These are phyloP conservation scores for Chalaropsis thielavioides DNA, from an alignment of 2,329 filamentous ascomycete genomes.

Conservation along the genomic window DNA sequence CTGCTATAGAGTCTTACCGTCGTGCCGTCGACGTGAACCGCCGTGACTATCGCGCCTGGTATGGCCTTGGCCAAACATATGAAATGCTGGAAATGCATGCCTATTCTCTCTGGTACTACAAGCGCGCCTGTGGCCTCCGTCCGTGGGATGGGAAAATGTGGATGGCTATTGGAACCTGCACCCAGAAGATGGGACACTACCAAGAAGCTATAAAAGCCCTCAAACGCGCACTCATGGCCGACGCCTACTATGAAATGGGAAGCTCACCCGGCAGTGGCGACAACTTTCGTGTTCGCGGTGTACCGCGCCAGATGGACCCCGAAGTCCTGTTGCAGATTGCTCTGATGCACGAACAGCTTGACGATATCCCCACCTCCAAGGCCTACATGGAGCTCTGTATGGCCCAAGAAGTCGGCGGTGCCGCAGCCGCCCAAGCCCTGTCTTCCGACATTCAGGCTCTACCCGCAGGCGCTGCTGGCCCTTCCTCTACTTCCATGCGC, in stretches of 20 bases:
- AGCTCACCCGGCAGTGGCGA: constrained; percentile 30
- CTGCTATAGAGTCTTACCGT: constrained; percentile 91
- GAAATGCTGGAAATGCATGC: constrained; percentile 97
- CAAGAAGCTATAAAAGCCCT: constrained; percentile 90
- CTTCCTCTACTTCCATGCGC: not conserved
- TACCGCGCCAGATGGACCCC: constrained; percentile 58
- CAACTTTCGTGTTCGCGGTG: constrained; percentile 34
- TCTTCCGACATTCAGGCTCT: constrained; percentile 38
- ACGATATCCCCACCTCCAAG: constrained; percentile 64
- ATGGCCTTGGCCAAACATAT: constrained; percentile 90
- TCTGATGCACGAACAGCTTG: constrained; percentile 67
- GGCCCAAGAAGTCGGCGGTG: constrained; percentile 71
- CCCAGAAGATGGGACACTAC: constrained; percentile 74
- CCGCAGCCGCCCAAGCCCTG: constrained; percentile 28
- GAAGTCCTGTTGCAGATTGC: constrained; percentile 86
- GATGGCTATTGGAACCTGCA: constrained; percentile 86
- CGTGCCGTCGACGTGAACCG: constrained; percentile 91
- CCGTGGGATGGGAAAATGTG: constrained; percentile 98
- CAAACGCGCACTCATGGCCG: constrained; percentile 79
- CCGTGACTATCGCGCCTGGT: constrained; percentile 95
- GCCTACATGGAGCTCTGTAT: constrained; percentile 94
- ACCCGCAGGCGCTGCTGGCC: constrained; percentile 20
- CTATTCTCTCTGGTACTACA: constrained; percentile 95
- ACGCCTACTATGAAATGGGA: constrained; percentile 64
- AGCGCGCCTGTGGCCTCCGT: constrained; percentile 81